phyloP scores from a whole-genome alignment of 768 basidiomycete species.

The Tephrocybe rancida region DNA sequence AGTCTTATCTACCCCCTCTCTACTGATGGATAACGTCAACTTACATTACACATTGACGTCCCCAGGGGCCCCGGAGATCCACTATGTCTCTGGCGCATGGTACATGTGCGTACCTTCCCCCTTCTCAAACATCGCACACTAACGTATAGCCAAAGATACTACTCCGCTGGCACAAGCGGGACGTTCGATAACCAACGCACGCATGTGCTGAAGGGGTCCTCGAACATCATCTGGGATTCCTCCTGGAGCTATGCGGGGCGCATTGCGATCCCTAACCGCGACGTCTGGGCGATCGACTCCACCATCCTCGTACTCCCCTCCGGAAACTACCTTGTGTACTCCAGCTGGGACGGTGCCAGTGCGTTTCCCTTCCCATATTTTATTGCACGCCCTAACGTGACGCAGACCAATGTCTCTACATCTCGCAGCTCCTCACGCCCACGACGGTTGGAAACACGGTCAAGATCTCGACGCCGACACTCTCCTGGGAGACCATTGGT shows the following conservation, averaged over 20 bases:
- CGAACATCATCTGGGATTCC: slow-evolving; percentile 33
- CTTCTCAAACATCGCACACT: neutral
- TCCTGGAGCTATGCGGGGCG: slow-evolving; percentile 34
- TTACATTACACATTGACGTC: too few relatives aligned
- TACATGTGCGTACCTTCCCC: slow-evolving; percentile 23
- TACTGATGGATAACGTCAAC: too few relatives aligned
- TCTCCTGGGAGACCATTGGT: slow-evolving; percentile 32
- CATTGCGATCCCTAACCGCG: slow-evolving; percentile 31
- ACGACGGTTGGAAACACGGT: slow-evolving; percentile 31
- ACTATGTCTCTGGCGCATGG: slow-evolving; percentile 31
- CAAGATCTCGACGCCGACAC: slow-evolving; percentile 34
- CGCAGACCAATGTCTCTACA: slow-evolving; percentile 36
- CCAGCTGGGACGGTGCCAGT: slow-evolving; percentile 32
- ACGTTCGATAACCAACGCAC: slow-evolving; percentile 35
- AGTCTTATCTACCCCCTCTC: too few relatives aligned
- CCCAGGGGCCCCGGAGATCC: slow-evolving; percentile 36
- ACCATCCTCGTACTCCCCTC: slow-evolving; percentile 31
- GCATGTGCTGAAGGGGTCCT: slow-evolving; percentile 32
- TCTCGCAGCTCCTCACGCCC: slow-evolving; percentile 32
- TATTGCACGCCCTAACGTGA: too few relatives aligned
- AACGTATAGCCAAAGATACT: slow-evolving; percentile 23
- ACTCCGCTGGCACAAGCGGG: slow-evolving; percentile 30
- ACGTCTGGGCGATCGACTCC: slow-evolving; percentile 37
- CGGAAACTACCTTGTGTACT: slow-evolving; percentile 32
- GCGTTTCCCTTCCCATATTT: too few relatives aligned